Base-by-base conservation (phyloP, 768 basidiomycete species). In the Trametes villosa region DNA sequence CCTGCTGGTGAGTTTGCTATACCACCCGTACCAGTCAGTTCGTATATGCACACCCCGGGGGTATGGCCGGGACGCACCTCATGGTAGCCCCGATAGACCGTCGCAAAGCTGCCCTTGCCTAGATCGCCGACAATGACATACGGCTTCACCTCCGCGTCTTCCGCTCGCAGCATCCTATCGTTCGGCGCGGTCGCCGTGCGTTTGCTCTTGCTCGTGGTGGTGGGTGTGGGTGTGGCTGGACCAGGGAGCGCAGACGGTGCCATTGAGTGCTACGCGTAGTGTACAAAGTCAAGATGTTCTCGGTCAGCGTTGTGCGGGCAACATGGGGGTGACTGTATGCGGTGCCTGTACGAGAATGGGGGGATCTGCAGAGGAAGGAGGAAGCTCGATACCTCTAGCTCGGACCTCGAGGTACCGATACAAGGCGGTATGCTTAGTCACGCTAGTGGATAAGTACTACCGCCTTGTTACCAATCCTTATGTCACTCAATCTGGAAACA, bases 51-150 rank as follows among this genome's bases (percentile, higher is more conserved):
- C 6, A 30, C 17, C 5, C 22, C 7, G 20, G 24, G 33, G 4
- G 41, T 20, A 29, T n/a, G n/a, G 29, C 12, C 41, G n/a, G 20
- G 20, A 45, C 34, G 42, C 66, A 92, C 95, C 76, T 89, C 87
- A 72, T 95, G 89, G 77, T 93, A 94, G 51, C 94, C 96, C 67
- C 93, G 92, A 74, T 93, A 96, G 40, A 99, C 96, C 0, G 91
- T 96, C 17, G 96, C 96, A 74, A 98, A 98, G 72, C 91, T 94
- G 17, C 96, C 96, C 73, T 91, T 92, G 34, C 92, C 92, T 54
- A 94, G 86, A 68, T 91, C 85, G 57, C 77, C 79, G 9, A 85
- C 85, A 62, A 94, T 86, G 64, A 94, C 81, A 68, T 93, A 94
- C 27, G 92, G 92, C 65, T 78, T 83, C 45, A 85, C 79, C 65